Base-by-base conservation (phyloP, 768 basidiomycete genomes). In the Russula sp. region DNA sequence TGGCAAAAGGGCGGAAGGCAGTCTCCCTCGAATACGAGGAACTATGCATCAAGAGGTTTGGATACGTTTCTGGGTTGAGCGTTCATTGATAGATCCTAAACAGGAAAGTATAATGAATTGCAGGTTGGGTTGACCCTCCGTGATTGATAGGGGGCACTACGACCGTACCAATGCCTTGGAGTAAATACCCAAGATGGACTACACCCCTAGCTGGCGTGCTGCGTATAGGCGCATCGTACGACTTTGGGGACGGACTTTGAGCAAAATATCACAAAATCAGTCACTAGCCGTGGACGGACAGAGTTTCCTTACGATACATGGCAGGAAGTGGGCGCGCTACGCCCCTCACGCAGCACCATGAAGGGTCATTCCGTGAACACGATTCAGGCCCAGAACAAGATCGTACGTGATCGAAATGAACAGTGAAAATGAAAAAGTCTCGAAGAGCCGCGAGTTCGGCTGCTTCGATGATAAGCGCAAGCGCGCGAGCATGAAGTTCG, bases 201-300 rank as follows among this genome's bases (percentile, higher is more conserved):
- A 32, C 5, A 32, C 45, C 35, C 22, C 47, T 36, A 42, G 41
- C 55, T 45, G 41, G 13, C 34, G 0, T 18, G n/a, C 22, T 43
- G 25, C 48, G 39, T 42, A 38, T 45, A 22, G 39, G 22, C 39
- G 20, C 4, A 42, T 18, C 0, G 29, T 53, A 48, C 34, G 41
- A 2, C 32, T 56, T 35, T n/a, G 36, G 41, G 25, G 25, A 45
- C 60, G 55, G 52, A 52, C 56, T 52, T 57, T 57, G 41, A 29
- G 25, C 35, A 58, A 46, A 18, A 38, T 18, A 16, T n/a, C 4
- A 9, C 7, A 16, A 35, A 32, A 47, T 45, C 51, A 41, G 25
- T 34, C 52, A 43, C 39, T 34, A 20, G n/a, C 36, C 45, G 41
- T 41, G 42, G 38, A 32, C 7, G 20, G n/a, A n/a, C 38, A 62